These are phyloP conservation scores for Metschnikowia proteae DNA, from an alignment of 805 yeast genomes.

Conservation along the genomic window DNA sequence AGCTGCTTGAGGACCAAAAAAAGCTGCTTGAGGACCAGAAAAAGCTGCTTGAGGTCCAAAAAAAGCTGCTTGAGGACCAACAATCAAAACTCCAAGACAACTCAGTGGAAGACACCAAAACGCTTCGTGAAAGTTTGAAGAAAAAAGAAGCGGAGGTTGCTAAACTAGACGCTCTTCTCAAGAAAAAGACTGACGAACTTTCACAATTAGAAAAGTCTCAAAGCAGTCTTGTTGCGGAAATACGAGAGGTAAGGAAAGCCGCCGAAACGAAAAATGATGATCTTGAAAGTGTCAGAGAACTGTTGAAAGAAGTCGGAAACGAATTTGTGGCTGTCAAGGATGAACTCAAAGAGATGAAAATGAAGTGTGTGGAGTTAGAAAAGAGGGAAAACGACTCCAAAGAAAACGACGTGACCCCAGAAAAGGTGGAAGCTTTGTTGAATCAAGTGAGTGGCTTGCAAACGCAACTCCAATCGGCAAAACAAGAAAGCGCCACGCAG, in stretches of 20 bases:
- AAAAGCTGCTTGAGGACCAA: constrained; percentile 4
- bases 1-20: constrained; percentile 13
- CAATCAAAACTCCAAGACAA: background rate
- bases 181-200: constrained; percentile 10
- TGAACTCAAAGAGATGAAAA: constrained; percentile 27
- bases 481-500: background rate
- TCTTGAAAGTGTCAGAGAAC: constrained; percentile 66
- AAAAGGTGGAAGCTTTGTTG: background rate
- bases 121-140: background rate
- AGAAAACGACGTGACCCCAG: background rate
- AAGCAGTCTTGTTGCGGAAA: constrained; percentile 16
- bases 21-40: constrained; percentile 14
- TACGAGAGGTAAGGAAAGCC: constrained; percentile 18
- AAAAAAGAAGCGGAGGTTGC: constrained; percentile 5
- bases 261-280: constrained; percentile 46
- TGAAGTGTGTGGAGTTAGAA: constrained; percentile 13
- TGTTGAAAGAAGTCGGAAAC: constrained; percentile 72
- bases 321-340: constrained; percentile 73
- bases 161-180: constrained; percentile 5
- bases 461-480: background rate
- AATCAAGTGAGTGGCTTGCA: background rate
- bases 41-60: constrained; percentile 5
- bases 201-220: constrained; percentile 9
- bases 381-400: constrained; percentile 16
- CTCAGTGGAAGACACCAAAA: background rate